Evolutionary conservation across 441 rosid species (phyloP).

Genomic region (Metrosideros polymorpha): DNA sequence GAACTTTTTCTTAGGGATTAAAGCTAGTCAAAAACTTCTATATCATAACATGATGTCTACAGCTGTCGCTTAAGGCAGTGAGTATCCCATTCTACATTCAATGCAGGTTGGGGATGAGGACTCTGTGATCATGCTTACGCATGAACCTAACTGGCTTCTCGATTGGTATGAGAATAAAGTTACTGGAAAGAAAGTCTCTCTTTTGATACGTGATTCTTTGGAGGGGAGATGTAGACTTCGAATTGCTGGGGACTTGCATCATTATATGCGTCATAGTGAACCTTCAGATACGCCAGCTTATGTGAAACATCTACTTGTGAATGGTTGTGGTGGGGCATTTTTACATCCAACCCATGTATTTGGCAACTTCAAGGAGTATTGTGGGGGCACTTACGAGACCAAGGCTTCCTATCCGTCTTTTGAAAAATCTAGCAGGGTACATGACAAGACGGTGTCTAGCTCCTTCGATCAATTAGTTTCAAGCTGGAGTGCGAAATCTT

Average conservation of each 20-base stretch:
- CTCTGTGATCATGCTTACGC: conserved; percentile 81
- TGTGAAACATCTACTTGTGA: conserved; percentile 89
- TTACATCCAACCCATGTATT: conserved; percentile 97
- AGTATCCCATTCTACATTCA: background rate
- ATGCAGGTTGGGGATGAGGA: conserved; percentile 68
- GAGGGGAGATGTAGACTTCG: conserved; percentile 91
- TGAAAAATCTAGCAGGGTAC: conserved; percentile 94
- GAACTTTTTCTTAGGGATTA: too few species aligned
- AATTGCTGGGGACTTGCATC: conserved; percentile 96
- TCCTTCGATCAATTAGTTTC: background rate
- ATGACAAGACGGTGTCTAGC: background rate
- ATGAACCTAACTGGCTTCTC: conserved; percentile 97
- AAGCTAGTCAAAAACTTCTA: too few species aligned
- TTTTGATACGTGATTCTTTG: conserved; percentile 69
- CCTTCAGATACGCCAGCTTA: conserved; percentile 63
- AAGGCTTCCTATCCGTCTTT: conserved; percentile 89
- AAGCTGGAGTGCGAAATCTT: background rate
- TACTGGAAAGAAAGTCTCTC: conserved; percentile 74
- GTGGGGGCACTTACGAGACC: conserved; percentile 67
- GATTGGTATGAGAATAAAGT: conserved; percentile 86
- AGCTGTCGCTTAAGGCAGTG: background rate
- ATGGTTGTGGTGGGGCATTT: conserved; percentile 99
- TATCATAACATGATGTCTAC: too few species aligned
- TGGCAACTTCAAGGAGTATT: conserved; percentile 48
- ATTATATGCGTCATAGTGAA: conserved; percentile 87